Evolutionary conservation across 192 early-diverging fungal species (phyloP).

Genomic region (Coemansia sp.): DNA sequence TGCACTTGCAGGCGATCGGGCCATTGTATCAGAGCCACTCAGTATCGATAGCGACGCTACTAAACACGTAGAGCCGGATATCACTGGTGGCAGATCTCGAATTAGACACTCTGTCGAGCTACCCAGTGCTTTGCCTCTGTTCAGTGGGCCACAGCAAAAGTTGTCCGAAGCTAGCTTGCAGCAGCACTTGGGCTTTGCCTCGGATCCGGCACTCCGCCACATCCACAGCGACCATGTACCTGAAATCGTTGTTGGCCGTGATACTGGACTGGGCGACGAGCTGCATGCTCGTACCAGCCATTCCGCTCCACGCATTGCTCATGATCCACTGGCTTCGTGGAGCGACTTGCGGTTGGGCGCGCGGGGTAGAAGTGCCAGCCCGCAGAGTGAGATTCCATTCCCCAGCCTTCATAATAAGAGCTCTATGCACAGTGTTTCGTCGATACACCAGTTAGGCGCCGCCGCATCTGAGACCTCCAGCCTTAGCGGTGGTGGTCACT

Average conservation of each 20-base stretch:
- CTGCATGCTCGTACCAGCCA: not conserved
- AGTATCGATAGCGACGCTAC: not conserved
- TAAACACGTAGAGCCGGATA: not conserved
- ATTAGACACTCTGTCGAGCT: slow-evolving; percentile 6
- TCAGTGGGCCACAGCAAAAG: not conserved
- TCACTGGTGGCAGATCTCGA: not conserved
- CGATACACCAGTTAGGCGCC: not conserved
- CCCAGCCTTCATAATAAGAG: slow-evolving; percentile 11
- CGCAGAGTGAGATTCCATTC: slow-evolving; percentile 11
- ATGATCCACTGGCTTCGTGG: not conserved
- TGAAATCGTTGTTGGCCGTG: not conserved
- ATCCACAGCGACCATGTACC: not conserved
- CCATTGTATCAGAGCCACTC: not conserved
- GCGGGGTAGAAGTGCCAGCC: not conserved
- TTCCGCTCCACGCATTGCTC: slow-evolving; percentile 1
- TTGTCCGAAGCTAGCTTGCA: slow-evolving; percentile 3
- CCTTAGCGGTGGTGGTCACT: not conserved
- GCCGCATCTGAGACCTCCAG: slow-evolving; percentile 7
- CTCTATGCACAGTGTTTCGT: slow-evolving; percentile 15
- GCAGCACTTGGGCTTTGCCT: slow-evolving; percentile 5
- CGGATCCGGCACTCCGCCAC: not conserved
- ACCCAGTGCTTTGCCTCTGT: slow-evolving; percentile 1
- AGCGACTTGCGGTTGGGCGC: not conserved
- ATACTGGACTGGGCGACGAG: not conserved
- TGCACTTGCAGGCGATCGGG: slow-evolving; percentile 12